phyloP scores from a whole-genome alignment of 495 filamentous ascomycete species.

The Wilcoxina mikolae region DNA sequence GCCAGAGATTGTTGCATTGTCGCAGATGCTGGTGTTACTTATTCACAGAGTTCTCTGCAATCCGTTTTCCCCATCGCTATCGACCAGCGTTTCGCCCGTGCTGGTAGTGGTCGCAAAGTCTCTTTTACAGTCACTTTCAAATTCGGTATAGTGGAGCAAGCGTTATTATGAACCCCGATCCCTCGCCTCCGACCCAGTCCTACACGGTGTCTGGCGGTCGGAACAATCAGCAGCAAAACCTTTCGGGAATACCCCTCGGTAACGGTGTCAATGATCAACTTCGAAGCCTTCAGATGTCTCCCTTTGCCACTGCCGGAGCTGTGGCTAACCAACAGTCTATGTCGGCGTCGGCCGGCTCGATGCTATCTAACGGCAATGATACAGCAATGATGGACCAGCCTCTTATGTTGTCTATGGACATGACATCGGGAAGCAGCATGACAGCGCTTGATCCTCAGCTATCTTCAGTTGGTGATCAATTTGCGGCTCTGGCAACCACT shows the following conservation, averaged over 20 bases:
- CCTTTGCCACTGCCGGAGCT: conserved; percentile 15
- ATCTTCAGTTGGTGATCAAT: conserved; percentile 23
- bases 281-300: conserved; percentile 25
- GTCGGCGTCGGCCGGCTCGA: background rate
- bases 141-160: too few species aligned
- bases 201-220: conserved; percentile 17
- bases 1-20: too few species aligned
- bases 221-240: conserved; percentile 17
- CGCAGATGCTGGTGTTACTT: too few species aligned
- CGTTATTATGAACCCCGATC: conserved; percentile 19
- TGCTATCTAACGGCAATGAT: conserved; percentile 12
- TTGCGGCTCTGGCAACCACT: conserved; percentile 19
- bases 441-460: conserved; percentile 20
- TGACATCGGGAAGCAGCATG: conserved; percentile 22
- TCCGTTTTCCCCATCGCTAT: too few species aligned
- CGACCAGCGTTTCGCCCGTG: too few species aligned
- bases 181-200: conserved; percentile 22
- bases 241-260: conserved; percentile 22
- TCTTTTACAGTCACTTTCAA: too few species aligned
- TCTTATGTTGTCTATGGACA: conserved; percentile 25
- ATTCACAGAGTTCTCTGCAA: too few species aligned
- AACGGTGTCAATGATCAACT: conserved; percentile 27
- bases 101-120: too few species aligned
- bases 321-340: background rate
- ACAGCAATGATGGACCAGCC: conserved; percentile 20